These are phyloP conservation scores for Citrus maxima DNA, from an alignment of 345 rosid genomes.

Conservation along the genomic window DNA sequence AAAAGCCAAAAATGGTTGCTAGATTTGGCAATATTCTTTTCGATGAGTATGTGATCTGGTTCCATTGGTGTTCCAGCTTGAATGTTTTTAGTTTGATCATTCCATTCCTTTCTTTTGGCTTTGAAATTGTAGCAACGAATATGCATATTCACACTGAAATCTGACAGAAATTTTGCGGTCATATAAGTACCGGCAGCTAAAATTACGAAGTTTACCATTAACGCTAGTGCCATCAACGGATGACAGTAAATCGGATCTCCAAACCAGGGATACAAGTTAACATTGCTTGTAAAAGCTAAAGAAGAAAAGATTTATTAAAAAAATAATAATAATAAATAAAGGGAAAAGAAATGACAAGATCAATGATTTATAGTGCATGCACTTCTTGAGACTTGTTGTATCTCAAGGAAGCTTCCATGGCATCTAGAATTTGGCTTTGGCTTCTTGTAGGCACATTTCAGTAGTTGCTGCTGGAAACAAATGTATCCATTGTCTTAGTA, in stretches of 20 bases:
- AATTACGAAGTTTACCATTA: too few species aligned
- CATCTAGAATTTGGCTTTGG: background rate
- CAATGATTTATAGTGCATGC: background rate
- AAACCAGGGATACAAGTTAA: background rate
- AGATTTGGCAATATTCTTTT: conserved; percentile 28
- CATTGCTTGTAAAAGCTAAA: background rate
- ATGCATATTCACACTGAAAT: too few species aligned
- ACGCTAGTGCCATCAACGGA: too few species aligned
- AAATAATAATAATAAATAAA: too few species aligned
- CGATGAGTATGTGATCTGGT: conserved; percentile 1
- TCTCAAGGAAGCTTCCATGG: background rate
- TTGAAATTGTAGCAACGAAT: background rate
- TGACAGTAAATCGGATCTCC: background rate
- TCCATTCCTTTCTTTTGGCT: background rate
- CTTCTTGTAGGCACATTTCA: background rate
- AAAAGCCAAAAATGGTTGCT: conserved; percentile 21
- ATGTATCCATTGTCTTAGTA: background rate
- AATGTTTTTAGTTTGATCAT: background rate
- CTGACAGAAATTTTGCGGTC: too few species aligned
- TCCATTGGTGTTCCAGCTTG: background rate
- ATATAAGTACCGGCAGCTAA: too few species aligned
- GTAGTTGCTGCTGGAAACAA: background rate
- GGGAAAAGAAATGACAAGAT: background rate
- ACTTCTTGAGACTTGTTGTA: background rate
- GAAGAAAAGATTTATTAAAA: background rate